Evolutionary conservation across 2,329 filamentous ascomycete species (phyloP).

Genomic region (Neodidymelliopsis sp.): DNA sequence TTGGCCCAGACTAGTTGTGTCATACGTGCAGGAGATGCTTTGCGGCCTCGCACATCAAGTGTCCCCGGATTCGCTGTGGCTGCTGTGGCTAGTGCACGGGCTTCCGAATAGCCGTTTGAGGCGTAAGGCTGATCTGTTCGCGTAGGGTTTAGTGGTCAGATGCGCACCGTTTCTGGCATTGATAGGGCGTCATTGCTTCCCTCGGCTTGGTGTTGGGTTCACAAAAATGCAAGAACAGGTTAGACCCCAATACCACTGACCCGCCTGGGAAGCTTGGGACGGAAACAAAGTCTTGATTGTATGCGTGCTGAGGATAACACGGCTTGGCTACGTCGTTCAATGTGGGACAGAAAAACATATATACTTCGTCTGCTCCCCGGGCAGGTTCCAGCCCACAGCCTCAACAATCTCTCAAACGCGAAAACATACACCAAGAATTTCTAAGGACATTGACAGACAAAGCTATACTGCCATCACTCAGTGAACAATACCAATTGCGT

Average conservation of each 20-base stretch:
- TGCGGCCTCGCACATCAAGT: conserved; percentile 19
- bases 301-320: conserved; percentile 6
- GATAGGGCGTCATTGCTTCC: conserved; percentile 21
- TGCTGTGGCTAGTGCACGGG: conserved; percentile 37
- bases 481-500: conserved; percentile 6
- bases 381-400: conserved; percentile 7
- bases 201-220: conserved; percentile 9
- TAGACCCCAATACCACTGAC: conserved; percentile 16
- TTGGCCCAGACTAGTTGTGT: conserved; percentile 26
- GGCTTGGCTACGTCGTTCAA: conserved; percentile 9
- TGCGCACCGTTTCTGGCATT: conserved; percentile 14
- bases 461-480: neutral
- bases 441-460: neutral
- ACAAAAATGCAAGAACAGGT: conserved; percentile 11
- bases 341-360: conserved; percentile 6
- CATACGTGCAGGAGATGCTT: conserved; percentile 25
- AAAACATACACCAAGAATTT: neutral
- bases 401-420: neutral
- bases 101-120: conserved; percentile 26
- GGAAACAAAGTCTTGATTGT: conserved; percentile 13
- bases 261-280: conserved; percentile 13
- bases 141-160: conserved; percentile 25
- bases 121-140: conserved; percentile 32
- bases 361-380: conserved; percentile 4
- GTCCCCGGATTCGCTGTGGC: conserved; percentile 37